Evolutionary conservation across 2,329 filamentous ascomycete genomes (phyloP).

Genomic region (Penicillium hesseltinei): DNA sequence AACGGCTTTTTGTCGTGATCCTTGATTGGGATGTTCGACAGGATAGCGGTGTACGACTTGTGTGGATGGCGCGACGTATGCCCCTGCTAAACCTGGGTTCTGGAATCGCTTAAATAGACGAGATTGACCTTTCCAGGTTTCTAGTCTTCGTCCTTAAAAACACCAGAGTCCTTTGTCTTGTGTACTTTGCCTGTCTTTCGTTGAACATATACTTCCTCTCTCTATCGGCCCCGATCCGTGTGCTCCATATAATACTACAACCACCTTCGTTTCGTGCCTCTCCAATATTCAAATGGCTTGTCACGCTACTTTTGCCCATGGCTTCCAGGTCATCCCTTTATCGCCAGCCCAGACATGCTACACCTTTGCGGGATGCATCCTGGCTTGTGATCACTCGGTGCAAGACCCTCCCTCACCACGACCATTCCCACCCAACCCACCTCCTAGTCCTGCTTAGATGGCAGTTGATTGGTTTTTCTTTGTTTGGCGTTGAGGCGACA

Average conservation of each 20-base stretch:
- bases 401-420: slow-evolving; percentile 28
- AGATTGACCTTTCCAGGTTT: slow-evolving; percentile 1
- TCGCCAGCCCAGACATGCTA: background rate
- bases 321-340: background rate
- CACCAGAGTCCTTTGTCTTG: background rate
- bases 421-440: slow-evolving; percentile 41
- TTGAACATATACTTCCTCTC: background rate
- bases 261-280: background rate
- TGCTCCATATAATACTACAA: background rate
- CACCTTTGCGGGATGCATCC: slow-evolving; percentile 5
- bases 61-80: slow-evolving; percentile 8
- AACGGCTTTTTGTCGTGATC: slow-evolving; percentile 9
- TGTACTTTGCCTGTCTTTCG: background rate
- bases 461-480: background rate
- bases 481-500: slow-evolving; percentile 16
- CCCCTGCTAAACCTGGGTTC: background rate
- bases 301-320: background rate
- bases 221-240: background rate
- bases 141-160: background rate
- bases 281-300: slow-evolving; percentile 7
- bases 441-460: slow-evolving; percentile 38
- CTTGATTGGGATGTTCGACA: slow-evolving; percentile 18
- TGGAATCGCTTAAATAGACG: slow-evolving; percentile 20
- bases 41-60: slow-evolving; percentile 29
- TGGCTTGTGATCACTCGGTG: slow-evolving; percentile 21